Conservation (phyloP, 2,329 filamentous ascomycete species). For the Xylariaceae sp. region DNA sequence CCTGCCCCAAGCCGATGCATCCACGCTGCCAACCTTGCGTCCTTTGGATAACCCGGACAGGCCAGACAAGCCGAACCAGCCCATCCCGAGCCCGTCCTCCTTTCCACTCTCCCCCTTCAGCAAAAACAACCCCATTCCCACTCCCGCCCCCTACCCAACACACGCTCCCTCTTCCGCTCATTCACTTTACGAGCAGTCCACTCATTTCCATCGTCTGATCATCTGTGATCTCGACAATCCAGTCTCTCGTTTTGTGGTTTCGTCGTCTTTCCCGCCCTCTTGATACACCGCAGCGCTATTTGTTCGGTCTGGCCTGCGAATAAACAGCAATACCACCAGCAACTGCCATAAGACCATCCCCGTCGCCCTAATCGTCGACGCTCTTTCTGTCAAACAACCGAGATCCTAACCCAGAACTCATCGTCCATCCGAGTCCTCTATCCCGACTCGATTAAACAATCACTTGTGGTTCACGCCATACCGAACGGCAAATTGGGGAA, state of each 20-base stretch:
- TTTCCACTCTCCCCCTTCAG: conserved; percentile 14
- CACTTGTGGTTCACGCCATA: background rate
- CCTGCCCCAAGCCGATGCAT: no score
- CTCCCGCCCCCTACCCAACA: conserved; percentile 19
- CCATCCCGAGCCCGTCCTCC: conserved; percentile 1
- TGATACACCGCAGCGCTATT: background rate
- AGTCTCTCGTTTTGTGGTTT: conserved; percentile 20
- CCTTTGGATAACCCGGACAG: no score
- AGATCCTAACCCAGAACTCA: background rate
- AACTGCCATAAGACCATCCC: background rate
- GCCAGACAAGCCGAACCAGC: no score
- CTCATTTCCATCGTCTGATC: conserved; percentile 22
- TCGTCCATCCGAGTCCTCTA: background rate
- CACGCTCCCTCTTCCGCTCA: conserved; percentile 12
- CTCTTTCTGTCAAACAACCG: background rate
- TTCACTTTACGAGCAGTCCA: conserved; percentile 19
- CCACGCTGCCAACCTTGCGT: no score
- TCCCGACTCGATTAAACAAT: background rate
- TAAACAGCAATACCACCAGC: background rate
- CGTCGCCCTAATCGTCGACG: conserved; percentile 1
- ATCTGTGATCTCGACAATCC: conserved; percentile 6
- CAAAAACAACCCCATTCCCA: conserved; percentile 23
- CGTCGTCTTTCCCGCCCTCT: conserved; percentile 11
- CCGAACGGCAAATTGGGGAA: conserved; percentile 1
- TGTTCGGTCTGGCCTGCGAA: background rate